Conservation (phyloP, 768 basidiomycete species). For the Kwoniella botswanensis region DNA sequence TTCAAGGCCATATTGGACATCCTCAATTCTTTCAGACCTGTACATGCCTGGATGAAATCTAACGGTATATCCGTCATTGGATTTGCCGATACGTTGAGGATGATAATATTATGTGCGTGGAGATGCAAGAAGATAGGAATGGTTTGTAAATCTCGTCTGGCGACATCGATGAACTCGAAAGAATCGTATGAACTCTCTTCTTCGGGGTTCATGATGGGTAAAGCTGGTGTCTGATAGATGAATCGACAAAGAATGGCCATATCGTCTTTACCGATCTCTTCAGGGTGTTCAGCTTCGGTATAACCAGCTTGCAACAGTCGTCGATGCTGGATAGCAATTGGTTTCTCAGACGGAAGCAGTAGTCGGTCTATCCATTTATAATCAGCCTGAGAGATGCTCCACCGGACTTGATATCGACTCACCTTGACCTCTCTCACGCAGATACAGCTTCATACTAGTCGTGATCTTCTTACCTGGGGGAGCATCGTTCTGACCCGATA, state of each 20-base stretch:
- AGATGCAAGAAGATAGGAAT: constrained; percentile 86
- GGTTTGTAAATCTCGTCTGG: constrained; percentile 76
- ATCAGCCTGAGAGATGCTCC: neutral
- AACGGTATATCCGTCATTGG: constrained; percentile 95
- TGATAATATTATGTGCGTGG: constrained; percentile 80
- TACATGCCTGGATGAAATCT: constrained; percentile 92
- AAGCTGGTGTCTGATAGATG: constrained; percentile 72
- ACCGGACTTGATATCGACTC: neutral
- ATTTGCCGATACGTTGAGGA: constrained; percentile 87
- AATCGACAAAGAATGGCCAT: constrained; percentile 86
- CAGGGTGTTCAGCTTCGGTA: constrained; percentile 72
- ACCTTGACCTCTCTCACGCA: constrained; percentile 64
- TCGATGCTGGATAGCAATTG: constrained; percentile 80
- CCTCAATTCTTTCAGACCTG: constrained; percentile 78
- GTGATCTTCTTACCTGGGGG: constrained; percentile 38
- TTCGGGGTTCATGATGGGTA: constrained; percentile 61
- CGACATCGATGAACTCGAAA: constrained; percentile 81
- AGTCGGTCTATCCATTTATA: constrained; percentile 69
- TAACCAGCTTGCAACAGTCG: constrained; percentile 89
- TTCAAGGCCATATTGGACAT: constrained; percentile 93
- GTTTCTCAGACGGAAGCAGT: constrained; percentile 77
- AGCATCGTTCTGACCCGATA: constrained; percentile 61
- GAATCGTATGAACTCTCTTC: constrained; percentile 73
- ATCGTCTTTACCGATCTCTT: constrained; percentile 76
- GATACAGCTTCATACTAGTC: constrained; percentile 60